These are phyloP conservation scores for Funneliformis geosporum DNA, from an alignment of 192 early-diverging fungal genomes.

Conservation along the genomic window DNA sequence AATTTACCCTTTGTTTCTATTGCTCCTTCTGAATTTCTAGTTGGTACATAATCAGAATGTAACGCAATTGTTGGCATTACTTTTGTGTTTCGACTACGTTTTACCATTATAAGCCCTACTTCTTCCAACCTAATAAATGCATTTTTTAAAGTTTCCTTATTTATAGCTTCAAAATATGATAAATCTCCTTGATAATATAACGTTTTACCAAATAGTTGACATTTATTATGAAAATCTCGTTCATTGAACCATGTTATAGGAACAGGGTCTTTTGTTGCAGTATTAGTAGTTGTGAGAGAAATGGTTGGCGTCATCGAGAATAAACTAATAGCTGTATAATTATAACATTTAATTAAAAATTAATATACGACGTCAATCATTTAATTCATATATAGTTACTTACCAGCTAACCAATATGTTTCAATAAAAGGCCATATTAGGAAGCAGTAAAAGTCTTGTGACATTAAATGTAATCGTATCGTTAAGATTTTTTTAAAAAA, in stretches of 20 bases:
- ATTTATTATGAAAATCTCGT: conserved; percentile 64
- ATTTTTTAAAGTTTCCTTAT: conserved; percentile 83
- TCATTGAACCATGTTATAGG: conserved; percentile 66
- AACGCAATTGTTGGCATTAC: conserved; percentile 48
- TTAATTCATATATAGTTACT: conserved; percentile 46
- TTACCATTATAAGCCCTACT: conserved; percentile 64
- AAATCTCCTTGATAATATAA: conserved; percentile 80
- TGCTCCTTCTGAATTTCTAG: conserved; percentile 45
- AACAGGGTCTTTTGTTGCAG: conserved; percentile 24
- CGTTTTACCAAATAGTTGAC: conserved; percentile 79
- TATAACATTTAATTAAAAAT: conserved; percentile 1
- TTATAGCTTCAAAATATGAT: conserved; percentile 79
- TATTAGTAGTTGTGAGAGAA: background rate
- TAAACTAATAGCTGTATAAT: conserved; percentile 37
- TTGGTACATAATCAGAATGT: conserved; percentile 49
- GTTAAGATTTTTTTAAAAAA: background rate
- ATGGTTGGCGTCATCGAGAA: conserved; percentile 46
- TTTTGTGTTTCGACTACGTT: conserved; percentile 48
- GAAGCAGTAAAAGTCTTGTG: conserved; percentile 77
- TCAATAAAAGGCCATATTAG: conserved; percentile 88
- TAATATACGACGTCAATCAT: conserved; percentile 14
- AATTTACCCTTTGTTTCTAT: conserved; percentile 60
- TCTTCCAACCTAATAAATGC: conserved; percentile 71
- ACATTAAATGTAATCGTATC: background rate
- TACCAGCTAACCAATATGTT: conserved; percentile 80